phyloP scores from a whole-genome alignment of 306 rosid species.

The Pyrus betulifolia region DNA sequence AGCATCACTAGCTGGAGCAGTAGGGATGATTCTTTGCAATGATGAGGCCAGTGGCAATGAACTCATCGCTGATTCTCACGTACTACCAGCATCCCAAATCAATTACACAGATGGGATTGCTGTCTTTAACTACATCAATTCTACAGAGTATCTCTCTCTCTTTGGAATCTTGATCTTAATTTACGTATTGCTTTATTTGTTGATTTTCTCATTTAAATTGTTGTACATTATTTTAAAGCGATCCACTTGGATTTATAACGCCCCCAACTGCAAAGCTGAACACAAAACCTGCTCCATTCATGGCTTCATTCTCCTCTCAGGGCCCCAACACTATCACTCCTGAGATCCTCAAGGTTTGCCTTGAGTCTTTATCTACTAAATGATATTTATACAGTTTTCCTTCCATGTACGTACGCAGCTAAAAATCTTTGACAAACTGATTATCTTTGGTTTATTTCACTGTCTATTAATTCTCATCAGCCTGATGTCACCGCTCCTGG shows the following conservation, averaged over 20 bases:
- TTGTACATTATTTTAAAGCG: slow-evolving; percentile 18
- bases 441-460: neutral
- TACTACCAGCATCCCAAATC: slow-evolving; percentile 52
- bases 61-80: slow-evolving; percentile 40
- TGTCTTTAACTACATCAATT: slow-evolving; percentile 39
- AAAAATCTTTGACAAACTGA: too few relatives aligned
- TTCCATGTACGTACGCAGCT: too few relatives aligned
- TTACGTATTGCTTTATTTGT: neutral
- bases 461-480: slow-evolving; percentile 30
- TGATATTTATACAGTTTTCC: too few relatives aligned
- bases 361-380: neutral
- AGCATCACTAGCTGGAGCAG: slow-evolving; percentile 57
- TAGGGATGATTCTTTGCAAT: slow-evolving; percentile 73
- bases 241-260: slow-evolving; percentile 47
- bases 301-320: slow-evolving; percentile 70
- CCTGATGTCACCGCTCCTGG: slow-evolving; percentile 79
- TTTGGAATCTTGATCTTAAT: neutral
- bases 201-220: neutral
- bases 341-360: slow-evolving; percentile 44
- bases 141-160: slow-evolving; percentile 32
- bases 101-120: slow-evolving; percentile 35
- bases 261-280: slow-evolving; percentile 27
- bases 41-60: slow-evolving; percentile 19
- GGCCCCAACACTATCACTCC: slow-evolving; percentile 58
- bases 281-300: slow-evolving; percentile 51